A percentile compares a stretch with the other conserved stretches of the same genome.
Conservation (phyloP, 129 eudicot species). For the Lactuca saligna region DNA sequence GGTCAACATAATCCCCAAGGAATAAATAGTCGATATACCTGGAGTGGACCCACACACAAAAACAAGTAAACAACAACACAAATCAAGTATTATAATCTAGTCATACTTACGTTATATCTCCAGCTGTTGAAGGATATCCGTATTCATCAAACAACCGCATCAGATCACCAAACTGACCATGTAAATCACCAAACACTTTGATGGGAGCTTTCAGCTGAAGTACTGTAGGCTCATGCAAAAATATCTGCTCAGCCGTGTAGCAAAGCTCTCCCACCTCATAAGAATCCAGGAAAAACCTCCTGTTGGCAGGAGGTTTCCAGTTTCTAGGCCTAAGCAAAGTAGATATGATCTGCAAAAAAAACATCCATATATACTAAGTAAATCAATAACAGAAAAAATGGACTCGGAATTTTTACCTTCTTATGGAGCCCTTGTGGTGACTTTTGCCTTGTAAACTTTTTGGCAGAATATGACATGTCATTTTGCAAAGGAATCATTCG, state of each 20-base stretch:
- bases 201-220: conserved; percentile 97
- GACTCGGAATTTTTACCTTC: no score
- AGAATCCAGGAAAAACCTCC: conserved; percentile 92
- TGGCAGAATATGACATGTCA: conserved; percentile 66
- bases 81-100: not conserved
- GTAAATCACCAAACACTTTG: conserved; percentile 96
- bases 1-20: conserved; percentile 98
- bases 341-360: conserved; percentile 69
- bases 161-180: conserved; percentile 97
- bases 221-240: conserved; percentile 92
- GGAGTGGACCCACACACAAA: conserved; percentile 19
- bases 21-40: conserved; percentile 94
- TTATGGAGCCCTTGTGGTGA: conserved; percentile 98
- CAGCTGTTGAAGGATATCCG: conserved; percentile 97
- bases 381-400: not conserved
- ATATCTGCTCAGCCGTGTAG: conserved; percentile 94
- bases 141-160: conserved; percentile 98
- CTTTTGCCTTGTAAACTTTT: conserved; percentile 68
- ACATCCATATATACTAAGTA: not conserved
- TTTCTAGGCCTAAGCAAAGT: conserved; percentile 88
- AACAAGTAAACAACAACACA: not conserved
- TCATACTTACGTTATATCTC: conserved; percentile 88
- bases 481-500: conserved; percentile 77
- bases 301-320: conserved; percentile 91
- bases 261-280: conserved; percentile 99